Percentiles rank a stretch among this genome's conserved stretches.
Evolutionary conservation across 108 stramenopile species (phyloP).

Genomic region (Cyclotella baltica): DNA sequence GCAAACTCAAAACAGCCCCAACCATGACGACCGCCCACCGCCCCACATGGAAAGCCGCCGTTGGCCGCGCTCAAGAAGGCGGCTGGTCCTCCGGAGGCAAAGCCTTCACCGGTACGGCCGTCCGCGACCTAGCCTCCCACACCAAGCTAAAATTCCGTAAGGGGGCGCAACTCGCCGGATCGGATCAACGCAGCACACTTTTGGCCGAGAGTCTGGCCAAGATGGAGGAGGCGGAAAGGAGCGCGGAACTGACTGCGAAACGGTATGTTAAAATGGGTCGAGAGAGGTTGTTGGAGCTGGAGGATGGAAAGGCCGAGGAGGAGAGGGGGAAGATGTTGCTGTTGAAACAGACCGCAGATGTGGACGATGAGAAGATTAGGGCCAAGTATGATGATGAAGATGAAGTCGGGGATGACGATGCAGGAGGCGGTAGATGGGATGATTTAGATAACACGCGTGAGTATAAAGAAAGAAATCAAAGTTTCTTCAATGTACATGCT

Average conservation of each 20-base stretch:
- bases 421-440: slow-evolving; percentile 61
- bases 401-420: slow-evolving; percentile 52
- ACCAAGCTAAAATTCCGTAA: slow-evolving; percentile 88
- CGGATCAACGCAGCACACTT: slow-evolving; percentile 53
- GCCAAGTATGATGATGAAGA: slow-evolving; percentile 68
- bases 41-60: slow-evolving; percentile 95
- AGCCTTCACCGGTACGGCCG: slow-evolving; percentile 55
- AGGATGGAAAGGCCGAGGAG: slow-evolving; percentile 61
- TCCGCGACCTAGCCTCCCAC: slow-evolving; percentile 76
- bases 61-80: slow-evolving; percentile 86
- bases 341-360: slow-evolving; percentile 82
- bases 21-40: slow-evolving; percentile 92
- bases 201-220: slow-evolving; percentile 78
- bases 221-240: slow-evolving; percentile 79
- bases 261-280: slow-evolving; percentile 47
- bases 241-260: slow-evolving; percentile 54
- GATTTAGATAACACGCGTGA: slow-evolving; percentile 50
- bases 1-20: too few species aligned
- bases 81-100: slow-evolving; percentile 86
- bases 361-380: slow-evolving; percentile 72
- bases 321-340: slow-evolving; percentile 72
- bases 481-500: too few species aligned
- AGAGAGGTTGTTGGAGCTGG: slow-evolving; percentile 37
- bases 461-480: too few species aligned
- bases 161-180: slow-evolving; percentile 63